Percentiles rank a stretch among this genome's conserved stretches.
Conservation (phyloP, 140 eudicot genomes). For the Stevia rebaudiana region DNA sequence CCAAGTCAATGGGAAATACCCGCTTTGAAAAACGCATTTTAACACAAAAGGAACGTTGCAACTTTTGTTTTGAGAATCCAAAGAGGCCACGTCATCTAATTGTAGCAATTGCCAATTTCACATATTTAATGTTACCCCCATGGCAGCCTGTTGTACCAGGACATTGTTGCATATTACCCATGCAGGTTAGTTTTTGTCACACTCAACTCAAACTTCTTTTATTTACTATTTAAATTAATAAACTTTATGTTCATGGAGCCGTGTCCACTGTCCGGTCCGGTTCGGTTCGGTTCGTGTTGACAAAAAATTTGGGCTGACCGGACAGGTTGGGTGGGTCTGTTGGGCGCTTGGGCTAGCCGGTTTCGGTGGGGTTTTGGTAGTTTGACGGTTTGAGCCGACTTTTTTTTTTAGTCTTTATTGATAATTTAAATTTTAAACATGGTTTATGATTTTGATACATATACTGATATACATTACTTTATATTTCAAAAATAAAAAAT, state of each 20-base stretch:
- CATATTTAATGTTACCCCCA: constrained; percentile 72
- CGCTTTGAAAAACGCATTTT: constrained; percentile 47
- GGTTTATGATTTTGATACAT: too few species aligned
- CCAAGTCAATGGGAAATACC: constrained; percentile 31
- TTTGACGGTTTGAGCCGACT: too few species aligned
- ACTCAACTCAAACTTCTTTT: not conserved
- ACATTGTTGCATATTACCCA: constrained; percentile 82
- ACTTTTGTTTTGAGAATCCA: constrained; percentile 87
- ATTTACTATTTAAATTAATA: not conserved
- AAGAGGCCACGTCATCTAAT: constrained; percentile 76
- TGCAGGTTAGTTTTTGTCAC: constrained; percentile 54
- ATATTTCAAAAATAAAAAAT: too few species aligned
- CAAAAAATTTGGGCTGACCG: too few species aligned
- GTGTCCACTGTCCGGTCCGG: not conserved
- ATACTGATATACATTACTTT: too few species aligned
- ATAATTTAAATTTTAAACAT: too few species aligned
- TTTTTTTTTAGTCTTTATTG: too few species aligned
- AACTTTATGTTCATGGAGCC: not conserved
- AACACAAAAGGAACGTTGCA: constrained; percentile 86
- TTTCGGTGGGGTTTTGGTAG: too few species aligned
- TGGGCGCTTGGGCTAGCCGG: too few species aligned
- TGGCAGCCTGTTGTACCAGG: constrained; percentile 80
- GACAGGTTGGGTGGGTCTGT: too few species aligned
- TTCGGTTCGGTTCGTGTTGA: too few species aligned
- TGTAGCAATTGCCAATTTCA: constrained; percentile 78